Conservation (phyloP, 2,329 filamentous ascomycete species). For the Colletotrichum scovillei region DNA sequence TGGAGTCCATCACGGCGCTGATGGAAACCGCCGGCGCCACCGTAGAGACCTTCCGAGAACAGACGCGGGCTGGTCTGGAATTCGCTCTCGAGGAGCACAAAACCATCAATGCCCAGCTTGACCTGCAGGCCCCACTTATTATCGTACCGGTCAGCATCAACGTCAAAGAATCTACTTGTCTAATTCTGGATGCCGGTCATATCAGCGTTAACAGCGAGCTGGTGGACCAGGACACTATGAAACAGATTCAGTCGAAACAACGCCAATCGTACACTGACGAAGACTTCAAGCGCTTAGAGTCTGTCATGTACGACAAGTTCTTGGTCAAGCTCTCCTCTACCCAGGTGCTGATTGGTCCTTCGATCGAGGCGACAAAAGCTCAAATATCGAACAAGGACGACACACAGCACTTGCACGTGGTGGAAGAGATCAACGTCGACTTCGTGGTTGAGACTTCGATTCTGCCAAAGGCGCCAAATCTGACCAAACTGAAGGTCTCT, state of each 20-base stretch:
- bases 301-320: conserved; percentile 98
- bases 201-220: conserved; percentile 94
- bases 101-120: conserved; percentile 95
- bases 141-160: conserved; percentile 96
- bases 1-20: conserved; percentile 96
- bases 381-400: conserved; percentile 79
- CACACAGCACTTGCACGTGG: conserved; percentile 82
- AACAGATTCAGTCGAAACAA: conserved; percentile 91
- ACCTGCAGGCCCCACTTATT: conserved; percentile 94
- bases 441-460: conserved; percentile 98
- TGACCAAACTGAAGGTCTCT: conserved; percentile 91
- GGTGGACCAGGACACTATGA: conserved; percentile 90
- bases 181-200: conserved; percentile 96
- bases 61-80: conserved; percentile 94
- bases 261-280: conserved; percentile 87
- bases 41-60: conserved; percentile 92
- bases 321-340: conserved; percentile 92
- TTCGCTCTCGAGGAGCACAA: conserved; percentile 98
- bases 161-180: conserved; percentile 80
- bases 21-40: conserved; percentile 97
- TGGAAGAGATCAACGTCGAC: conserved; percentile 97
- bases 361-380: conserved; percentile 87
- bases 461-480: conserved; percentile 91
- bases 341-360: conserved; percentile 93
- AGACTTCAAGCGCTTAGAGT: conserved; percentile 88